phyloP scores from a whole-genome alignment of 2,329 filamentous ascomycete species.

The Cladosporium sp. region DNA sequence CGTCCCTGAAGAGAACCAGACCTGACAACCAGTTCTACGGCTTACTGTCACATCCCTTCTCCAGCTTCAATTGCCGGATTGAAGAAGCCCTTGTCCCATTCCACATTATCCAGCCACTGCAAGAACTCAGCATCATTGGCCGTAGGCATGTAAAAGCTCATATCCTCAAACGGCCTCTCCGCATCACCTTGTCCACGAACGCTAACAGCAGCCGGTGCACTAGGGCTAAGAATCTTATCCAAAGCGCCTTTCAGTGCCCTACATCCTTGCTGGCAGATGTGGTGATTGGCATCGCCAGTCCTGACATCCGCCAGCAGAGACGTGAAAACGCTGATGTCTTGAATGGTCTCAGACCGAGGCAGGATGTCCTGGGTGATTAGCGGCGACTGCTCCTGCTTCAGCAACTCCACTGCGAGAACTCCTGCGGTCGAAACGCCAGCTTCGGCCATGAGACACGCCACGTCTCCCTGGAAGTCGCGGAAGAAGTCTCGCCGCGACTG shows the following conservation, averaged over 20 bases:
- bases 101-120: slow-evolving; percentile 41
- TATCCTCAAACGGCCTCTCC: slow-evolving; percentile 24
- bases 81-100: slow-evolving; percentile 17
- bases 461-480: slow-evolving; percentile 41
- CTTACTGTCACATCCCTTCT: slow-evolving; percentile 7
- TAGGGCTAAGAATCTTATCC: slow-evolving; percentile 39
- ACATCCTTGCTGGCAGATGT: slow-evolving; percentile 39
- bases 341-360: slow-evolving; percentile 42
- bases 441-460: slow-evolving; percentile 35
- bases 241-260: slow-evolving; percentile 40
- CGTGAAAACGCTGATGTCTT: slow-evolving; percentile 43
- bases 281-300: slow-evolving; percentile 37
- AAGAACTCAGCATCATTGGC: slow-evolving; percentile 42
- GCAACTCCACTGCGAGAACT: slow-evolving; percentile 40
- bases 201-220: slow-evolving; percentile 14
- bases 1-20: too few species aligned
- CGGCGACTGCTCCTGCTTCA: slow-evolving; percentile 38
- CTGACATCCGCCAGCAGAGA: slow-evolving; percentile 37
- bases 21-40: too few species aligned
- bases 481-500: slow-evolving; percentile 38
- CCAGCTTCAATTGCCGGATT: slow-evolving; percentile 3
- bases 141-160: slow-evolving; percentile 32
- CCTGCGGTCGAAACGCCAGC: slow-evolving; percentile 41
- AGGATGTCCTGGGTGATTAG: slow-evolving; percentile 31
- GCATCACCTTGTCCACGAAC: background rate